Evolutionary conservation across 345 rosid genomes (phyloP).

Genomic region (Populus tremula): DNA sequence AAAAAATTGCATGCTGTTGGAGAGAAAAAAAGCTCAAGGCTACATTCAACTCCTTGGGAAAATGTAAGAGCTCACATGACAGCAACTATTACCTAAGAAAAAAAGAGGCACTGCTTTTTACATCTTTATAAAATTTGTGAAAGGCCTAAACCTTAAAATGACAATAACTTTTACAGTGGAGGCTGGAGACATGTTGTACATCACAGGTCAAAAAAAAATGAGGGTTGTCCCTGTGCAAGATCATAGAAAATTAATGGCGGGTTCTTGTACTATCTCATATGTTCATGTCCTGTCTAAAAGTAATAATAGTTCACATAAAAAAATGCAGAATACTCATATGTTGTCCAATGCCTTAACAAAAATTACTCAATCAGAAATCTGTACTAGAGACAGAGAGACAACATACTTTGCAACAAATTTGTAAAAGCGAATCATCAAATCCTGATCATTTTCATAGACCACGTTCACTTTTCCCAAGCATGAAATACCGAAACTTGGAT

Average conservation of each 20-base stretch:
- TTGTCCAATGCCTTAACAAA: background rate
- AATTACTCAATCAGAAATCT: background rate
- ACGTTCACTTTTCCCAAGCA: slow-evolving; percentile 73
- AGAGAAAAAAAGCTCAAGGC: background rate
- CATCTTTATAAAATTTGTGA: too few relatives aligned
- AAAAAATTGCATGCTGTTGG: too few relatives aligned
- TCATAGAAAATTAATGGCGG: background rate
- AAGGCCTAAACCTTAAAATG: background rate
- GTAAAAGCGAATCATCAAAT: slow-evolving; percentile 72
- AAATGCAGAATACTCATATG: background rate
- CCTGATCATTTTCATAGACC: slow-evolving; percentile 65
- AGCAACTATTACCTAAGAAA: background rate
- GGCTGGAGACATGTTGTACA: background rate
- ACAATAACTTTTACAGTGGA: background rate
- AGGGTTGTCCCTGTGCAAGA: background rate
- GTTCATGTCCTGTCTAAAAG: background rate
- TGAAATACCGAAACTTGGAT: slow-evolving; percentile 73
- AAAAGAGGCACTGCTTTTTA: background rate
- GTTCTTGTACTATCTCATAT: too few relatives aligned
- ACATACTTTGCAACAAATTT: slow-evolving; percentile 66
- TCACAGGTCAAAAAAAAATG: background rate
- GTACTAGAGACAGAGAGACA: slow-evolving; percentile 12
- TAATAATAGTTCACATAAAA: background rate
- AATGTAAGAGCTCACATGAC: background rate
- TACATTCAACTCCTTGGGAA: background rate